Evolutionary conservation across 257 asterid genomes (phyloP).

Genomic region (Gentiana dahurica): DNA sequence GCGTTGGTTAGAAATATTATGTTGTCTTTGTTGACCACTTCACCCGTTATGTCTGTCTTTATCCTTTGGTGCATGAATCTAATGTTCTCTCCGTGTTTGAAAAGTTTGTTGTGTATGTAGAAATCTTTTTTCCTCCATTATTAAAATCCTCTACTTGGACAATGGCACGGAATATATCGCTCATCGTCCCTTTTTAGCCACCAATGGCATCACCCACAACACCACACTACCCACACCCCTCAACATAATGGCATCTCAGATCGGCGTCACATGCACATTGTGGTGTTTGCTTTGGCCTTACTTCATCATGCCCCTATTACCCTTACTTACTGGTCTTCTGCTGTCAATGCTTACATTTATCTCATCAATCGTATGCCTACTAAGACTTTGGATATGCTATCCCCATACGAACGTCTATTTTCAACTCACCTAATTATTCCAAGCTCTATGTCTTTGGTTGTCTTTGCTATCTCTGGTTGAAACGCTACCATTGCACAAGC

Average conservation of each 20-base stretch:
- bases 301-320: neutral
- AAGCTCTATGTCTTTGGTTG: no score
- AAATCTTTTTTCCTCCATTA: neutral
- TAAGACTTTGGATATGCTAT: neutral
- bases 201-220: neutral
- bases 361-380: neutral
- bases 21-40: no score
- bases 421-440: neutral
- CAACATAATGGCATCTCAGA: neutral
- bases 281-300: neutral
- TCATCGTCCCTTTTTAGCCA: neutral
- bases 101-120: no score
- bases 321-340: neutral
- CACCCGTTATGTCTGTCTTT: no score
- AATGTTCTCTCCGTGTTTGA: no score
- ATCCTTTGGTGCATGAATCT: no score
- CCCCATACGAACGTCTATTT: no score
- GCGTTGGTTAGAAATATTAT: no score
- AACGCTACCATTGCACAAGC: neutral
- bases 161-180: constrained; percentile 2
- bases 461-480: neutral
- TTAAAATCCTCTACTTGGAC: neutral
- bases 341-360: neutral
- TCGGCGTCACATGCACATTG: neutral
- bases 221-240: neutral